Percentiles rank a stretch among this genome's conserved stretches.
phyloP scores from a whole-genome alignment of 2,329 filamentous ascomycete genomes.

The Pestalotiopsis sp. region DNA sequence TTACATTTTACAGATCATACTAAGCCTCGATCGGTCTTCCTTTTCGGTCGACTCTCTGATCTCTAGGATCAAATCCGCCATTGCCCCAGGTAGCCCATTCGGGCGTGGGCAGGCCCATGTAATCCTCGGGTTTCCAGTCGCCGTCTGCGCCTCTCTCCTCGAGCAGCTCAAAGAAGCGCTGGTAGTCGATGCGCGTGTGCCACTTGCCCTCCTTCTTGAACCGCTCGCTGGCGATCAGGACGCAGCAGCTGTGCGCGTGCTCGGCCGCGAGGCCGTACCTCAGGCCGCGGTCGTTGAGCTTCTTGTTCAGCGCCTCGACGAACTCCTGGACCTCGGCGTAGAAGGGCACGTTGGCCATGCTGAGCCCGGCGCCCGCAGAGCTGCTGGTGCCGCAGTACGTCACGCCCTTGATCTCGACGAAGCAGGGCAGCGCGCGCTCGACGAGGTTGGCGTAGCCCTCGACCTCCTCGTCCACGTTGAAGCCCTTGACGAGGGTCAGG shows the following conservation, averaged over 20 bases:
- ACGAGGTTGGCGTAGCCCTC: constrained; percentile 89
- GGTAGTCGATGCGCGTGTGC: constrained; percentile 92
- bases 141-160: constrained; percentile 67
- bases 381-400: constrained; percentile 94
- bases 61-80: constrained; percentile 90
- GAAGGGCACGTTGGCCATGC: constrained; percentile 97
- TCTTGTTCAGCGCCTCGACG: constrained; percentile 72
- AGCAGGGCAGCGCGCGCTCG: constrained; percentile 82
- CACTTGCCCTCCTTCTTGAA: constrained; percentile 80
- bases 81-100: constrained; percentile 96
- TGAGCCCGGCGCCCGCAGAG: constrained; percentile 80
- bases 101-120: constrained; percentile 81
- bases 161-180: constrained; percentile 81
- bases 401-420: constrained; percentile 94
- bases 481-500: constrained; percentile 93
- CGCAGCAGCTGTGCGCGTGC: constrained; percentile 93
- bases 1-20: constrained; percentile 9
- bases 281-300: constrained; percentile 71
- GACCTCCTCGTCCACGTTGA: constrained; percentile 94
- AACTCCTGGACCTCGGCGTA: constrained; percentile 89
- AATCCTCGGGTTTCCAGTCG: constrained; percentile 85
- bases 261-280: constrained; percentile 91
- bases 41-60: constrained; percentile 85
- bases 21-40: constrained; percentile 64
- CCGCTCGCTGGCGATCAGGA: constrained; percentile 79